Percentiles rank a stretch among this genome's conserved stretches.
Evolutionary conservation across 768 basidiomycete genomes (phyloP).

Genomic region (Russula earlei): DNA sequence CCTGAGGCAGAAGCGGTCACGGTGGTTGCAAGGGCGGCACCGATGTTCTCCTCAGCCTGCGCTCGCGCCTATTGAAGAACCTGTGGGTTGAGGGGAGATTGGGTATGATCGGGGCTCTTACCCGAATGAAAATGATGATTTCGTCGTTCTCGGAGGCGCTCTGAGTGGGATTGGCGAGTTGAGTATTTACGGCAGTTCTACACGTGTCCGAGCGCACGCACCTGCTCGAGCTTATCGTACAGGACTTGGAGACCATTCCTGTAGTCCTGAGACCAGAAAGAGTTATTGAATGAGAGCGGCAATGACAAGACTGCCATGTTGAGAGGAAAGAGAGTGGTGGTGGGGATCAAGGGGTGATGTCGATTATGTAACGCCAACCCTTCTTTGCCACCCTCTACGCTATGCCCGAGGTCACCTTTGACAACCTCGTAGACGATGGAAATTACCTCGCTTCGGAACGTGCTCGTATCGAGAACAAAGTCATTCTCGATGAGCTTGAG

Average conservation of each 20-base stretch:
- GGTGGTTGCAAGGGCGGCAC: slow-evolving; percentile 45
- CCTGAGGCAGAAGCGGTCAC: slow-evolving; percentile 37
- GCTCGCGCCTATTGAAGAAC: slow-evolving; percentile 53
- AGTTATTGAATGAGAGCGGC: slow-evolving; percentile 83
- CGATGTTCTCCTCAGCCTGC: slow-evolving; percentile 56
- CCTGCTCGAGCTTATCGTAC: slow-evolving; percentile 71
- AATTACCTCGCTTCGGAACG: slow-evolving; percentile 66
- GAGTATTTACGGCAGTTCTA: not conserved
- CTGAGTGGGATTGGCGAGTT: slow-evolving; percentile 32
- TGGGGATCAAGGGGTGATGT: not conserved
- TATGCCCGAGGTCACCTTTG: slow-evolving; percentile 71
- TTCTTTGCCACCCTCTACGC: slow-evolving; percentile 29
- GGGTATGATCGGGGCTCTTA: slow-evolving; percentile 33
- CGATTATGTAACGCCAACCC: slow-evolving; percentile 3
- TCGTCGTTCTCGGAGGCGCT: slow-evolving; percentile 79
- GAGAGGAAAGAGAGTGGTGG: not conserved
- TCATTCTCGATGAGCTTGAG: slow-evolving; percentile 91
- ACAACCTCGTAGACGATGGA: slow-evolving; percentile 70
- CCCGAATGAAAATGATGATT: slow-evolving; percentile 73
- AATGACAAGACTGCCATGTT: slow-evolving; percentile 82
- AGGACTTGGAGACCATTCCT: slow-evolving; percentile 72
- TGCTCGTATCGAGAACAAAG: slow-evolving; percentile 72
- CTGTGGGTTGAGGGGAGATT: not conserved
- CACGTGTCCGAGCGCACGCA: slow-evolving; percentile 25
- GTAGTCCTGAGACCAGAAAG: slow-evolving; percentile 93